Base-by-base conservation (phyloP, 2,329 filamentous ascomycete species). In the Shiraia sp. region DNA sequence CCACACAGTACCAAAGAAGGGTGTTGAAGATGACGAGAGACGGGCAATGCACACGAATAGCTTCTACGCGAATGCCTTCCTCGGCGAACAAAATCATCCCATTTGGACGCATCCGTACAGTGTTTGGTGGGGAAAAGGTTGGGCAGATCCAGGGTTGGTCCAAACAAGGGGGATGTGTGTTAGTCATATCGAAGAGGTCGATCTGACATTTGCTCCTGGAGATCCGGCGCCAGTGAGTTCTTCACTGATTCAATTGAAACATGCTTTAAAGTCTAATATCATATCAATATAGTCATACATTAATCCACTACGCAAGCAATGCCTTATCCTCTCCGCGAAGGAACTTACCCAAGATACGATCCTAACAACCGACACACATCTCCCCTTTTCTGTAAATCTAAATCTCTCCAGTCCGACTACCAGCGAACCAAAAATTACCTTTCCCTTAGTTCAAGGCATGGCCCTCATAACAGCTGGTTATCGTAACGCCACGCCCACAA, bases 371-470 rank as follows among this genome's bases (percentile, higher is more conserved):
- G 76, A 82, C 40, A 73, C 75, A 0, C 70, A 79, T 16, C 68
- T 75, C 38, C 76, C 76, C 2, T 82, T 83, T 56, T 83, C 80
- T 1, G 79, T 78, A 10, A 83, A 89, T 49, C 82, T 90, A 32
- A 85, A 87, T 31, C 74, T 97, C 23, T 55, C 49, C 10, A 78
- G 74, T 36, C 75, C 78, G 2, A 72, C 75, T 15, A 61, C 74
- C 2, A 76, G 78, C 6, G 66, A 75, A 1, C 79, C 86, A 0
- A 75, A 79, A 1, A 78, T 97, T 14, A 85, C 81, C 0, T 90
- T 95, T 51, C 90, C 91, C 0, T 64, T 96, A 6, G 83, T 95
- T 0, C 92, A 97, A 63, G 93, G 93, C 9, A 93, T 95, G 83
- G 86, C 82, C 0, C 95, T 90, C 57, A 76, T 96, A 13, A 96